Conservation (phyloP, 2,329 filamentous ascomycete species). For the Metarhizium album region DNA sequence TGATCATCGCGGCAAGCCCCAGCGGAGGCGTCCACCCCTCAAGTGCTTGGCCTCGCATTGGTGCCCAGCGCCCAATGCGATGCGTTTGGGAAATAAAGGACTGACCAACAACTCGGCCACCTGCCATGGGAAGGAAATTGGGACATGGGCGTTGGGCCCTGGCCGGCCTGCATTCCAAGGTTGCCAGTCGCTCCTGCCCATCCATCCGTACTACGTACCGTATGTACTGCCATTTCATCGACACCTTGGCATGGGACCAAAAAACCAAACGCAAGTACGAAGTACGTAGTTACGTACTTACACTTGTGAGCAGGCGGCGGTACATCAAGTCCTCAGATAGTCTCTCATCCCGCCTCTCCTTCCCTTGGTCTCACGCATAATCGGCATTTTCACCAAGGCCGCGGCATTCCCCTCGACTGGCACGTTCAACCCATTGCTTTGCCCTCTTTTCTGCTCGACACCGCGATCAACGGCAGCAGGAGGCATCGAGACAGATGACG, state of each 20-base stretch:
- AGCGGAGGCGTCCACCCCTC: neutral
- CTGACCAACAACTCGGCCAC: neutral
- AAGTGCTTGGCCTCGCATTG: neutral
- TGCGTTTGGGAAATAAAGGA: neutral
- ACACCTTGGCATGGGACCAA: too few species aligned
- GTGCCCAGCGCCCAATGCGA: neutral
- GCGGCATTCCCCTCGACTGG: neutral
- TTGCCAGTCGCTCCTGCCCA: neutral
- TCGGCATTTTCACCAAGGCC: neutral
- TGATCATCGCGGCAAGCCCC: neutral
- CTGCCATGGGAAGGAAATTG: too few species aligned
- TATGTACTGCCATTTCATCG: too few species aligned
- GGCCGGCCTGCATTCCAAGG: neutral
- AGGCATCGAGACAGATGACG: neutral
- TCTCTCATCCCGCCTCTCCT: neutral
- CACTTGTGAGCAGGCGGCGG: too few species aligned
- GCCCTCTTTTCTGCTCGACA: neutral
- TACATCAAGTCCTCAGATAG: neutral
- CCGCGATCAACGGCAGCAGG: neutral
- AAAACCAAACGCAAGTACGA: too few species aligned
- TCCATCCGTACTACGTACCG: too few species aligned
- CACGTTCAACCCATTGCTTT: neutral
- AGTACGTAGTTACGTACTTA: too few species aligned
- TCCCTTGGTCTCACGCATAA: neutral
- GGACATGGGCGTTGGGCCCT: too few species aligned